phyloP scores from a whole-genome alignment of 331 rosid species.

The Prunus yedoensis region DNA sequence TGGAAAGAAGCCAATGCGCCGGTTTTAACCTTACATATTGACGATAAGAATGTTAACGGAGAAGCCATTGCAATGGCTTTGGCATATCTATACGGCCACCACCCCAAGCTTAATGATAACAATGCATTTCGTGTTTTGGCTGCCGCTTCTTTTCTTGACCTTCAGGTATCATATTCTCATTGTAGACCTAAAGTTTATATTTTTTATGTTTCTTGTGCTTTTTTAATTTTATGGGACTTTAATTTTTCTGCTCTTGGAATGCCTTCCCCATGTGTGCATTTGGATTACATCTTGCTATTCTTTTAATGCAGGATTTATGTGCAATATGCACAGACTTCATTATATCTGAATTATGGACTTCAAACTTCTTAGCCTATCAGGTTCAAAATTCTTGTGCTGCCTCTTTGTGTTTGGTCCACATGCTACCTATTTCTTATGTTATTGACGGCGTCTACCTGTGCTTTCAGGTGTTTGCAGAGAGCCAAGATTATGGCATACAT shows the following conservation, averaged over 20 bases:
- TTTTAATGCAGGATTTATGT: constrained; percentile 76
- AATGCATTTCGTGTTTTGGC: constrained; percentile 97
- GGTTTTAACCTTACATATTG: constrained; percentile 63
- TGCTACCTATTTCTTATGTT: constrained; percentile 14
- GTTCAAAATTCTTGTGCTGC: constrained; percentile 45
- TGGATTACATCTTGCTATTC: not conserved
- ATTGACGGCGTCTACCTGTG: constrained; percentile 26
- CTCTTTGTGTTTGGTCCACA: constrained; percentile 25
- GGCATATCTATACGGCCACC: constrained; percentile 92
- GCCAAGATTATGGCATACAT: constrained; percentile 91
- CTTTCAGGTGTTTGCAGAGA: constrained; percentile 85
- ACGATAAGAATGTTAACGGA: constrained; percentile 83
- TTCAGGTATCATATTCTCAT: constrained; percentile 60
- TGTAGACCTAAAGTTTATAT: not conserved
- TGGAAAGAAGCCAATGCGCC: constrained; percentile 98
- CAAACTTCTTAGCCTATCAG: constrained; percentile 97
- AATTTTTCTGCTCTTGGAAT: constrained; percentile 9
- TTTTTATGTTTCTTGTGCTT: not conserved
- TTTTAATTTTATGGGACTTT: not conserved
- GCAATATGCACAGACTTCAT: constrained; percentile 91
- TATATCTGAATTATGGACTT: constrained; percentile 93
- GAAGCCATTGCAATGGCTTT: constrained; percentile 88
- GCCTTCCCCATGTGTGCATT: constrained; percentile 6
- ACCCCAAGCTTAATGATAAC: constrained; percentile 81
- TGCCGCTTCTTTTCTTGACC: constrained; percentile 98